Percentiles rank a stretch among this genome's conserved stretches.
Evolutionary conservation across 139 green algal species (phyloP).

Genomic region (Zygnema cylindricum): DNA sequence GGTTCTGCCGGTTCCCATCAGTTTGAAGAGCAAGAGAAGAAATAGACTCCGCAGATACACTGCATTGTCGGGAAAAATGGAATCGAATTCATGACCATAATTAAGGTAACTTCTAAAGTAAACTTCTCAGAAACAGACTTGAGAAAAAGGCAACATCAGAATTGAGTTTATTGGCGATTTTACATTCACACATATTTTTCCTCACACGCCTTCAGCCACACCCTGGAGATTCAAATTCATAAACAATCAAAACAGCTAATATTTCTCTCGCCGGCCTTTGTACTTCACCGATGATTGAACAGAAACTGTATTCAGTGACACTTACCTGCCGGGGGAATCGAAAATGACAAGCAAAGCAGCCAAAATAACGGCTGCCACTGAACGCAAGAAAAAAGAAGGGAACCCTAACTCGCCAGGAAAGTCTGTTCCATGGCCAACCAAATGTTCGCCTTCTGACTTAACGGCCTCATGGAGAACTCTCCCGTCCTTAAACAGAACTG

Average conservation of each 20-base stretch:
- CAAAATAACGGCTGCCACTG: no score
- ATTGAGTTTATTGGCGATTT: not conserved
- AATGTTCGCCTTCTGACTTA: no score
- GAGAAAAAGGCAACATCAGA: not conserved
- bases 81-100: not conserved
- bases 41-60: not conserved
- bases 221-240: no score
- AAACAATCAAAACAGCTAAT: not conserved
- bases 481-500: no score
- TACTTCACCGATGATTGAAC: not conserved
- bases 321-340: not conserved
- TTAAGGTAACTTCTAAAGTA: not conserved
- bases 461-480: no score
- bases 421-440: no score
- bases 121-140: not conserved
- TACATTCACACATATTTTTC: no score
- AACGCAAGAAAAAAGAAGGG: no score
- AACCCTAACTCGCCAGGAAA: no score
- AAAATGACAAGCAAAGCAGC: not conserved
- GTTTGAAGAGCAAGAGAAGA: not conserved
- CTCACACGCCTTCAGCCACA: no score
- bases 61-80: not conserved
- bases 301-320: not conserved
- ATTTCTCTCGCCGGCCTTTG: no score
- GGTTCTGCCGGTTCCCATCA: not conserved